Percentiles rank a stretch among this genome's conserved stretches.
phyloP scores from a whole-genome alignment of 345 rosid species.

The Eucalyptus erythrocorys region DNA sequence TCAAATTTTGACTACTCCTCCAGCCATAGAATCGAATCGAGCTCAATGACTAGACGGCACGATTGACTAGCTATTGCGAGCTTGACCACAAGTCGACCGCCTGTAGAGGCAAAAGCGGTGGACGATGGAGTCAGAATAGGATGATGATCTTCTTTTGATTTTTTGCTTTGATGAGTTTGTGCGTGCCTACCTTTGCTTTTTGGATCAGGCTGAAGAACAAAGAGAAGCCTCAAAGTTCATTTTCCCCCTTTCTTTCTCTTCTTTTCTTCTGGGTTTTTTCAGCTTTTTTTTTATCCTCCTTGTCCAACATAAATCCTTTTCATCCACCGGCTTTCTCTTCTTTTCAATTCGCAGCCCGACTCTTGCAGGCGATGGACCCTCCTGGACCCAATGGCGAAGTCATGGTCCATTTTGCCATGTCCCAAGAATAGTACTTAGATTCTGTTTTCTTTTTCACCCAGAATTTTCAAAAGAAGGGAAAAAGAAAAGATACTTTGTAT shows the following conservation, averaged over 20 bases:
- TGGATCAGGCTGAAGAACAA: neutral
- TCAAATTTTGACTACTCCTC: neutral
- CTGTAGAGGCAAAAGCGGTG: neutral
- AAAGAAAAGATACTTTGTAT: neutral
- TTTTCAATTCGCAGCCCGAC: neutral
- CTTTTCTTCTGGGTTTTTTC: neutral
- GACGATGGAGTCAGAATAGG: neutral
- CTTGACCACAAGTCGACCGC: neutral
- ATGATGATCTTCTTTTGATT: neutral
- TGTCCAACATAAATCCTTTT: neutral
- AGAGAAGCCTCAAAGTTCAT: neutral
- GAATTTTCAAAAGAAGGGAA: neutral
- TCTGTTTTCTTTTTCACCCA: neutral
- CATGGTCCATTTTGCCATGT: neutral
- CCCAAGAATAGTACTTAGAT: neutral
- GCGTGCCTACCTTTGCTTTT: neutral
- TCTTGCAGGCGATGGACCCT: neutral
- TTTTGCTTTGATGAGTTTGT: neutral
- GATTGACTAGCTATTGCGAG: neutral
- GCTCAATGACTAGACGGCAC: neutral
- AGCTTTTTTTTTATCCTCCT: neutral
- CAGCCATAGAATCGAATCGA: neutral
- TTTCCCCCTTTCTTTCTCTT: neutral
- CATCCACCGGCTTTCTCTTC: neutral
- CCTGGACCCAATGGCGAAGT: neutral